These are phyloP conservation scores for Mycosphaerella sp. DNA, from an alignment of 2,329 filamentous ascomycete species.

Conservation along the genomic window DNA sequence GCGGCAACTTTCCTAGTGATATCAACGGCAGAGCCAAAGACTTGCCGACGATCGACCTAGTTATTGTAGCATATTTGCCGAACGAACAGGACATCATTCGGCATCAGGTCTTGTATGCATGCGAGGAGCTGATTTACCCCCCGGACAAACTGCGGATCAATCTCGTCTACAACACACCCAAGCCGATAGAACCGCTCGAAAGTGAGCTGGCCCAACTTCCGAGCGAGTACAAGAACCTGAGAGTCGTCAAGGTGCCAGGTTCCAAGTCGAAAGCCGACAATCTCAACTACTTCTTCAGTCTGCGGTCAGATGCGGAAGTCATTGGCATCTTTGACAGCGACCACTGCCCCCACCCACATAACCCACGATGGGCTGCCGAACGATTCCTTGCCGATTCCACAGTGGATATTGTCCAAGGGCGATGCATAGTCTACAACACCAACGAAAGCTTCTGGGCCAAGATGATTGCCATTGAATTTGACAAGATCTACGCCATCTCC, in stretches of 20 bases:
- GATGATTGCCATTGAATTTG: constrained; percentile 47
- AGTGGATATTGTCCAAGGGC: constrained; percentile 46
- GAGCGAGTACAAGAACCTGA: constrained; percentile 36
- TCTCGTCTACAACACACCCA: constrained; percentile 46
- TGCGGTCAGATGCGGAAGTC: constrained; percentile 41
- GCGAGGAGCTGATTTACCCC: constrained; percentile 44
- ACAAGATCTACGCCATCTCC: constrained; percentile 48
- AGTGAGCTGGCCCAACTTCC: constrained; percentile 38
- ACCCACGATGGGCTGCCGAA: constrained; percentile 45
- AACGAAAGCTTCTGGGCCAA: constrained; percentile 39
- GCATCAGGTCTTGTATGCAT: constrained; percentile 42
- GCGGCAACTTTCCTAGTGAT: constrained; percentile 23
- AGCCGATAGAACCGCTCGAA: constrained; percentile 43
- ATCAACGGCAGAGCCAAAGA: constrained; percentile 27
- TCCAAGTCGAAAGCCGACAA: constrained; percentile 48
- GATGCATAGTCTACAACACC: constrained; percentile 46
- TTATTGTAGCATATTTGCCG: constrained; percentile 47
- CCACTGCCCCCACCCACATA: constrained; percentile 47
- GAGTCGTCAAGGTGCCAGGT: constrained; percentile 44
- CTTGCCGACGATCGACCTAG: constrained; percentile 41
- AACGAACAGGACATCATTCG: constrained; percentile 48
- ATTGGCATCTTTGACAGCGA: constrained; percentile 48
- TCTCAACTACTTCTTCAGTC: constrained; percentile 44
- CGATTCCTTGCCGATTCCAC: constrained; percentile 39
- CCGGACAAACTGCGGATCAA: constrained; percentile 43